Evolutionary conservation across 2,329 filamentous ascomycete species (phyloP).

Genomic region (Aspergillus uvarum): DNA sequence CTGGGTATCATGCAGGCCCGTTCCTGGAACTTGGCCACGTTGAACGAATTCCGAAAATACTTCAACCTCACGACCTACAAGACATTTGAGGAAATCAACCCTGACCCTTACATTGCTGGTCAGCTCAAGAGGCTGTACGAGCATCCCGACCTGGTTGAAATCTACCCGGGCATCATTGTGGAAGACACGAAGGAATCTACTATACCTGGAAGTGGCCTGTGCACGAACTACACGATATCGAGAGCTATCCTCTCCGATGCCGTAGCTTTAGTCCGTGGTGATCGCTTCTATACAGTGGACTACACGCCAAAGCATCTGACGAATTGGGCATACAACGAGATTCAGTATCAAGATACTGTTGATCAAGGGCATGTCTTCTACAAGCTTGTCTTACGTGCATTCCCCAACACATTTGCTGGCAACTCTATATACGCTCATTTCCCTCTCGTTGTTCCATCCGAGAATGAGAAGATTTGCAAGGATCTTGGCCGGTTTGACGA

Average conservation of each 20-base stretch:
- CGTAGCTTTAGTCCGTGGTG: constrained; percentile 47
- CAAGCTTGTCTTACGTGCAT: constrained; percentile 52
- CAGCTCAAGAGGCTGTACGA: constrained; percentile 51
- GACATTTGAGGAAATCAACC: constrained; percentile 54
- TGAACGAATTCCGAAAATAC: constrained; percentile 58
- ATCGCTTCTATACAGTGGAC: constrained; percentile 50
- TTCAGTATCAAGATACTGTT: constrained; percentile 44
- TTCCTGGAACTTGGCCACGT: constrained; percentile 60
- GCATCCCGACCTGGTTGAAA: constrained; percentile 54
- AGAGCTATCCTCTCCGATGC: constrained; percentile 49
- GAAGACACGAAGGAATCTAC: constrained; percentile 57
- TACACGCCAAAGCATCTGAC: constrained; percentile 47
- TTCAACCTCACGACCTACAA: constrained; percentile 53
- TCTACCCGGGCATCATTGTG: constrained; percentile 59
- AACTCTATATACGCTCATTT: constrained; percentile 53
- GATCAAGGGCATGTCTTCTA: constrained; percentile 54
- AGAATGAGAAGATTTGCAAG: constrained; percentile 47
- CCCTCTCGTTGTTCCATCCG: constrained; percentile 49
- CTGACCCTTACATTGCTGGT: constrained; percentile 49
- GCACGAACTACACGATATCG: constrained; percentile 49
- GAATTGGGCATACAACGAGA: constrained; percentile 48
- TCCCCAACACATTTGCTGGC: constrained; percentile 51
- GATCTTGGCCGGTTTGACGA: constrained; percentile 40
- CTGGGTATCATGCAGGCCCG: constrained; percentile 63
- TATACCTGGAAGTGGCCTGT: constrained; percentile 49